Evolutionary conservation across 768 basidiomycete genomes (phyloP), one percentile per base, ranked within the genome.

Genomic region (Pluteus cervinus): DNA sequence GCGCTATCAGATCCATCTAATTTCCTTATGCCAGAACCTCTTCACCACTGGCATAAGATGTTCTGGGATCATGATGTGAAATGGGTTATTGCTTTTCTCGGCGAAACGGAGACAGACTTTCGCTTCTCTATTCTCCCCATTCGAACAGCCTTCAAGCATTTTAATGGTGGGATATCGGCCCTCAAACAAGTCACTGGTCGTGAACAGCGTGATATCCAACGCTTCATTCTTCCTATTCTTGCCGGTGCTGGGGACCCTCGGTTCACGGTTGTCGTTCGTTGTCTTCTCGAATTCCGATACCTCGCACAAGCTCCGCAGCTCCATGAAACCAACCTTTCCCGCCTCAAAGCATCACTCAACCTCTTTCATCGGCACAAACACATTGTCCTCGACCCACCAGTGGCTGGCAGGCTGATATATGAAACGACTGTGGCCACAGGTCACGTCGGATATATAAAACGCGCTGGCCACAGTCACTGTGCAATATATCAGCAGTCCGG

Each of bases 151-250:
- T 57, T 56, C 32, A 42, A 54, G 14, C 64, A 68, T 22, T 71
- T 68, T 36, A 42, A 49, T 7, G 50, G 58, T n/a, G 63, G 68
- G 0, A 57, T 68, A 7, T 65, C 57, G 4, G 45, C 49, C 6
- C 25, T 70, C 20, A 66, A 67, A 18, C 66, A 69, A 39, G 58
- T 64, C 18, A 67, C 69, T 4, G 65, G 66, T 2, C 36, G 52
- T 2, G 63, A 67, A 16, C 62, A 68, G 33, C 41, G 54, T 0
- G 54, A 70, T 21, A 39, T 70, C 2, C 56, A 70, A 37, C 36
- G 50, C 3, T 57, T 55, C 16, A 46, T 68, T 3, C 39, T 71
- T 14, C 30, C 48, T 5, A 40, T 62, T 7, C 56, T 68, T 24
- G 55, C 60, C 29, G 60, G 57, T 10, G 55, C 47, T 34, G 57